Evolutionary conservation across 2,329 filamentous ascomycete species (phyloP).

Genomic region (Pseudopyrenochaeta lycopersici): DNA sequence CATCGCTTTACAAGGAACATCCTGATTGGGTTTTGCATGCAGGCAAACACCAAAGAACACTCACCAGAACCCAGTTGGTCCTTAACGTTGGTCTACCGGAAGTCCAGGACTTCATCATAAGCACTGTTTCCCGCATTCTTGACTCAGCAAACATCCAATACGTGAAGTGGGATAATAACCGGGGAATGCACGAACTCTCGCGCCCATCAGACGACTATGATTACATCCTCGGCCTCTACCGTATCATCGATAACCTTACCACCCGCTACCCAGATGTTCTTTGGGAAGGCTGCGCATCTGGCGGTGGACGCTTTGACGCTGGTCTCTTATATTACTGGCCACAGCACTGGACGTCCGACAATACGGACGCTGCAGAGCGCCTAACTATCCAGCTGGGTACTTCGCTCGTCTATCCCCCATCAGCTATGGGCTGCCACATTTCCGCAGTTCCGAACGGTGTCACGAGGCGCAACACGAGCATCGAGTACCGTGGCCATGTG

Average conservation of each 20-base stretch:
- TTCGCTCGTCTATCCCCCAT: slow-evolving; percentile 69
- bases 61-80: slow-evolving; percentile 67
- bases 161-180: slow-evolving; percentile 75
- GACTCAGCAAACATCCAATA: slow-evolving; percentile 65
- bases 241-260: slow-evolving; percentile 68
- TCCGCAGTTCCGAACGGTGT: slow-evolving; percentile 68
- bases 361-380: slow-evolving; percentile 70
- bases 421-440: slow-evolving; percentile 72
- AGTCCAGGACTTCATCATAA: slow-evolving; percentile 71
- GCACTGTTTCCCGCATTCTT: slow-evolving; percentile 63
- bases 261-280: slow-evolving; percentile 68
- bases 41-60: slow-evolving; percentile 64
- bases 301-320: slow-evolving; percentile 71
- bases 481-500: slow-evolving; percentile 70
- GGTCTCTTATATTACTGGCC: slow-evolving; percentile 72
- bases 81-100: slow-evolving; percentile 68
- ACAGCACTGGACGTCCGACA: slow-evolving; percentile 72
- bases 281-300: slow-evolving; percentile 73
- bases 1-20: slow-evolving; percentile 67
- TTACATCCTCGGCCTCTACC: slow-evolving; percentile 72
- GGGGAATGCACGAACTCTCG: slow-evolving; percentile 68
- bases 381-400: slow-evolving; percentile 72
- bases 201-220: slow-evolving; percentile 63
- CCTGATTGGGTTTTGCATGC: slow-evolving; percentile 71
- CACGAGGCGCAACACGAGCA: slow-evolving; percentile 64